phyloP scores from a whole-genome alignment of 495 filamentous ascomycete species.

The Aspergillus sclerotiicarbonarius region DNA sequence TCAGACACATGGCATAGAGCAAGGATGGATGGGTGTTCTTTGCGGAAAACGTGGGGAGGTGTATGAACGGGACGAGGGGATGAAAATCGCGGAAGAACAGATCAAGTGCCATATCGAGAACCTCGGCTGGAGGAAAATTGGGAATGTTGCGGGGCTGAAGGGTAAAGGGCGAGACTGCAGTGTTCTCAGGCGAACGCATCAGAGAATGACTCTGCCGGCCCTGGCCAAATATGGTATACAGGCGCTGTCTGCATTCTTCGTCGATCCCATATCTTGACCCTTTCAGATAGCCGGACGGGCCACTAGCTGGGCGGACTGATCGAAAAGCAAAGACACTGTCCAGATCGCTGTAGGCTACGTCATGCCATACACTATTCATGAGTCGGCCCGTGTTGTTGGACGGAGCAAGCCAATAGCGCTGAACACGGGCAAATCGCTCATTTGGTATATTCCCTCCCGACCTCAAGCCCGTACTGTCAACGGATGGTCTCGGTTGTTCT shows the following conservation, averaged over 20 bases:
- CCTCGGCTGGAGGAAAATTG: constrained; percentile 49
- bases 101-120: constrained; percentile 58
- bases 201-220: constrained; percentile 16
- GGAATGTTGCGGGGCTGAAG: constrained; percentile 25
- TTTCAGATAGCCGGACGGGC: constrained; percentile 25
- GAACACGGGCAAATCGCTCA: constrained; percentile 49
- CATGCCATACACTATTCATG: constrained; percentile 50
- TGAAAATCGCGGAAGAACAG: constrained; percentile 52
- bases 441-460: constrained; percentile 40
- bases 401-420: constrained; percentile 49
- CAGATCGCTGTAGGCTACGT: constrained; percentile 37
- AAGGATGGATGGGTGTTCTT: constrained; percentile 41
- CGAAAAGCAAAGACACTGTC: constrained; percentile 47
- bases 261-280: constrained; percentile 48
- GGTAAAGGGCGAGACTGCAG: constrained; percentile 23
- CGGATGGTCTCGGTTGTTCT: constrained; percentile 25
- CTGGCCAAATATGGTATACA: constrained; percentile 40
- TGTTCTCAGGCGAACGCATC: constrained; percentile 26
- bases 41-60: constrained; percentile 50
- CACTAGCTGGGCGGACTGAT: constrained; percentile 20
- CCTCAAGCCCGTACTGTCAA: constrained; percentile 28
- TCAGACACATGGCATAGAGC: constrained; percentile 51
- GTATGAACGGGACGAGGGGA: constrained; percentile 51
- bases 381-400: constrained; percentile 42
- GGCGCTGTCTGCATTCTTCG: constrained; percentile 45